Conservation (phyloP, 352 stramenopile species). For the Phytopythium cucurbitacearum region DNA sequence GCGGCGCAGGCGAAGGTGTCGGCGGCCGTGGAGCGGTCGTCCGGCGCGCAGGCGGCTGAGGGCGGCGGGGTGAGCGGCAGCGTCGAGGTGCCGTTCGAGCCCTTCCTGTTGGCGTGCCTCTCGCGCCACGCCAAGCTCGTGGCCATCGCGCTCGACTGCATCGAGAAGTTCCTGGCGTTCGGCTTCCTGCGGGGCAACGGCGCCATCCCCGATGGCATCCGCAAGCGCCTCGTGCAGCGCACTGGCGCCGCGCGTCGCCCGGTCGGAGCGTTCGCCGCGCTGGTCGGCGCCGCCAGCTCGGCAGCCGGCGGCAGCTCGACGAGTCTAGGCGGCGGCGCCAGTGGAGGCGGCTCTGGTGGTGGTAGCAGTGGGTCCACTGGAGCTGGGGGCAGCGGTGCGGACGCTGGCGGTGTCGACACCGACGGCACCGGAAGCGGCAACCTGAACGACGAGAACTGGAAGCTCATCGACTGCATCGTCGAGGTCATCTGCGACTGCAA, state of each 20-base stretch:
- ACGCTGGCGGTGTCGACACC: conserved; percentile 12
- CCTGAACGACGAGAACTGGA: conserved; percentile 50
- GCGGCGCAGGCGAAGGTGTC: conserved; percentile 41
- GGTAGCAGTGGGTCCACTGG: conserved; percentile 14
- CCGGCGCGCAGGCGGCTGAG: conserved; percentile 1
- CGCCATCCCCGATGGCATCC: conserved; percentile 53
- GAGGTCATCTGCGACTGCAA: conserved; percentile 89
- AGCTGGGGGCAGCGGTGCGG: conserved; percentile 9
- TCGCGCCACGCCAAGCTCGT: conserved; percentile 77
- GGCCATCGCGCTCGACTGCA: conserved; percentile 77
- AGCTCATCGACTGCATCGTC: conserved; percentile 86
- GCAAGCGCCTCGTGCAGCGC: conserved; percentile 64
- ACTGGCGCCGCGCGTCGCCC: conserved; percentile 15
- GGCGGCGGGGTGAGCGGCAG: conserved; percentile 21
- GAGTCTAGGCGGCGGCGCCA: not conserved
- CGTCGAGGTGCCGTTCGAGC: conserved; percentile 63
- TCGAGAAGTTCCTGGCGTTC: conserved; percentile 90
- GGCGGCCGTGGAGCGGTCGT: conserved; percentile 15
- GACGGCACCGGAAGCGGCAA: conserved; percentile 7
- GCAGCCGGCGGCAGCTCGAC: conserved; percentile 5
- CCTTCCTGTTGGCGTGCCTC: conserved; percentile 68
- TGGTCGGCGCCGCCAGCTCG: conserved; percentile 6
- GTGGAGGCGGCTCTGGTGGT: not conserved
- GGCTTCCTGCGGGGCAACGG: conserved; percentile 72
- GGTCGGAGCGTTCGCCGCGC: conserved; percentile 9